These are phyloP conservation scores for Colletotrichum acutatum DNA, from an alignment of 2,329 filamentous ascomycete genomes.

Conservation along the genomic window DNA sequence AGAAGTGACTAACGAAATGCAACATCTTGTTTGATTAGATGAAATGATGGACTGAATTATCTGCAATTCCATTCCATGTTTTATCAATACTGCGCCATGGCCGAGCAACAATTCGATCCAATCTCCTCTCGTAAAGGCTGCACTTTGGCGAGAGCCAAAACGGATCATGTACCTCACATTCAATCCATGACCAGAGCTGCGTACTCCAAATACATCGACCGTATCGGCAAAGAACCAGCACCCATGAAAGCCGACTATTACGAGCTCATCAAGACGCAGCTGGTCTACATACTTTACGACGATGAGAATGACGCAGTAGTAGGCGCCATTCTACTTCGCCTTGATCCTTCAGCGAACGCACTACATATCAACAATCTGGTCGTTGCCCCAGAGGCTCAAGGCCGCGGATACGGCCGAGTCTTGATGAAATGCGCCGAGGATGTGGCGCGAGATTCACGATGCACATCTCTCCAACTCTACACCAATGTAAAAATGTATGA, in stretches of 20 bases:
- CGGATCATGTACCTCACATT: slow-evolving; percentile 42
- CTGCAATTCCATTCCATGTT: not conserved
- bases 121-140: not conserved
- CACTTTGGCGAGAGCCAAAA: not conserved
- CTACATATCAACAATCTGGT: slow-evolving; percentile 4
- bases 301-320: not conserved
- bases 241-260: slow-evolving; percentile 50
- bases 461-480: not conserved
- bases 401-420: not conserved
- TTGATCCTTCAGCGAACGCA: not conserved
- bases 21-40: not conserved
- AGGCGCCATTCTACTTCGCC: not conserved
- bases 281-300: slow-evolving; percentile 40
- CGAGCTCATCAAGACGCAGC: slow-evolving; percentile 40
- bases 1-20: not conserved
- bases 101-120: not conserved
- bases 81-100: not conserved
- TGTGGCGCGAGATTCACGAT: not conserved
- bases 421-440: not conserved
- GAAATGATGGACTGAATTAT: not conserved
- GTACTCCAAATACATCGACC: slow-evolving; percentile 47
- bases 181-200: slow-evolving; percentile 44
- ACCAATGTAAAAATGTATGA: slow-evolving; percentile 39
- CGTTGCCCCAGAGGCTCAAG: not conserved
- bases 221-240: slow-evolving; percentile 47